Evolutionary conservation across 2,329 filamentous ascomycete genomes (phyloP).

Genomic region (Coniochaeta ligniaria): DNA sequence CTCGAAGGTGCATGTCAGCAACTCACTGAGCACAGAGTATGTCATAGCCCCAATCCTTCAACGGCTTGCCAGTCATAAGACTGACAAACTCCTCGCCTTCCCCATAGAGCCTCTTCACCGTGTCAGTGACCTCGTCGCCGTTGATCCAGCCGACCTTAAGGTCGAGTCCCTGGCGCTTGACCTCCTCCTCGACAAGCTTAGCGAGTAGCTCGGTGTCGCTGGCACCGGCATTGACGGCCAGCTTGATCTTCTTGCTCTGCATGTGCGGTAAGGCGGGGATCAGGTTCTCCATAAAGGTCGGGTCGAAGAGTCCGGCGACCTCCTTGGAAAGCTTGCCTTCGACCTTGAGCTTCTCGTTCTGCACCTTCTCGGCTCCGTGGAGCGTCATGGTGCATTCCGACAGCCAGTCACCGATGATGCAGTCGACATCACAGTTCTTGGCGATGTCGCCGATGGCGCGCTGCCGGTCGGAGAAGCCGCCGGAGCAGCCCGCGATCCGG

Average conservation of each 20-base stretch:
- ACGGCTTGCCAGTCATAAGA: conserved; percentile 9
- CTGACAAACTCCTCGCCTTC: conserved; percentile 9
- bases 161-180: conserved; percentile 13
- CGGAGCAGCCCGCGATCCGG: conserved; percentile 32
- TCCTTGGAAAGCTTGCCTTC: conserved; percentile 13
- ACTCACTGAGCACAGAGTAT: conserved; percentile 8
- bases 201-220: conserved; percentile 18
- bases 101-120: conserved; percentile 8
- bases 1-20: background rate
- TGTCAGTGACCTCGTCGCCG: conserved; percentile 21
- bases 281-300: conserved; percentile 24
- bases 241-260: conserved; percentile 16
- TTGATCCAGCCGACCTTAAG: conserved; percentile 24
- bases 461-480: conserved; percentile 34
- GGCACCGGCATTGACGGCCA: conserved; percentile 25
- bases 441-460: conserved; percentile 32
- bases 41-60: conserved; percentile 10
- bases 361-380: conserved; percentile 18
- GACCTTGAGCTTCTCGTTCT: conserved; percentile 14
- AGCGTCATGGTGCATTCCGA: conserved; percentile 24
- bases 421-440: conserved; percentile 24
- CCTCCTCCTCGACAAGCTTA: conserved; percentile 8
- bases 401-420: conserved; percentile 23
- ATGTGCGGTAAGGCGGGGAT: conserved; percentile 20
- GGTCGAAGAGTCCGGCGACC: conserved; percentile 16